Evolutionary conservation across 2,329 filamentous ascomycete species (phyloP).

Genomic region (Sporothrix luriei): DNA sequence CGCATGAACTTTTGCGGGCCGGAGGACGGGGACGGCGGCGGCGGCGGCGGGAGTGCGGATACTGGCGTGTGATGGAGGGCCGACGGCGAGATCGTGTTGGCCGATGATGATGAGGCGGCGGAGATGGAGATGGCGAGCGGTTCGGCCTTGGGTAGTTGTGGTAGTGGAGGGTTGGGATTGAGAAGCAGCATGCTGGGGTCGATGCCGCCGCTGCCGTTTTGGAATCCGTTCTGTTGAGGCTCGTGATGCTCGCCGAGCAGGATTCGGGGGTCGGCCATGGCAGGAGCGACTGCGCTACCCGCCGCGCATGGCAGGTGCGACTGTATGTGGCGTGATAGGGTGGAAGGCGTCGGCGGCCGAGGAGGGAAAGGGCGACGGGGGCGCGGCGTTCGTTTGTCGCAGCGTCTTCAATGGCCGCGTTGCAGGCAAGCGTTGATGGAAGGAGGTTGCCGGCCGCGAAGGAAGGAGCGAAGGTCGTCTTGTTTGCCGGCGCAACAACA

Average conservation of each 20-base stretch:
- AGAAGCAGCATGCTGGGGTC: slow-evolving; percentile 37
- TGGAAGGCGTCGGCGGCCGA: slow-evolving; percentile 12
- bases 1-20: slow-evolving; percentile 40
- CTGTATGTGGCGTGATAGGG: not conserved
- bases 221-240: slow-evolving; percentile 35
- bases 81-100: slow-evolving; percentile 22
- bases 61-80: slow-evolving; percentile 16
- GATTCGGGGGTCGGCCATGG: slow-evolving; percentile 41
- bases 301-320: slow-evolving; percentile 40
- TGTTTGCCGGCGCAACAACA: slow-evolving; percentile 2
- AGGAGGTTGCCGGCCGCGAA: not conserved
- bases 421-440: not conserved
- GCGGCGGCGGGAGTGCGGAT: slow-evolving; percentile 29
- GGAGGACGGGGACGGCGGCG: slow-evolving; percentile 27
- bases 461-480: slow-evolving; percentile 26
- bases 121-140: slow-evolving; percentile 32
- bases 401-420: not conserved
- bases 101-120: slow-evolving; percentile 28
- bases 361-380: slow-evolving; percentile 25
- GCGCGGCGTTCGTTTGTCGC: not conserved
- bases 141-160: slow-evolving; percentile 28
- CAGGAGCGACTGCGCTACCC: slow-evolving; percentile 36
- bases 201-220: slow-evolving; percentile 35
- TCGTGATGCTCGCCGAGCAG: slow-evolving; percentile 34
- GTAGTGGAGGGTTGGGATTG: slow-evolving; percentile 32